Base-by-base conservation (phyloP, 2,329 filamentous ascomycete species). In the Ophioceras dolichostomum region DNA sequence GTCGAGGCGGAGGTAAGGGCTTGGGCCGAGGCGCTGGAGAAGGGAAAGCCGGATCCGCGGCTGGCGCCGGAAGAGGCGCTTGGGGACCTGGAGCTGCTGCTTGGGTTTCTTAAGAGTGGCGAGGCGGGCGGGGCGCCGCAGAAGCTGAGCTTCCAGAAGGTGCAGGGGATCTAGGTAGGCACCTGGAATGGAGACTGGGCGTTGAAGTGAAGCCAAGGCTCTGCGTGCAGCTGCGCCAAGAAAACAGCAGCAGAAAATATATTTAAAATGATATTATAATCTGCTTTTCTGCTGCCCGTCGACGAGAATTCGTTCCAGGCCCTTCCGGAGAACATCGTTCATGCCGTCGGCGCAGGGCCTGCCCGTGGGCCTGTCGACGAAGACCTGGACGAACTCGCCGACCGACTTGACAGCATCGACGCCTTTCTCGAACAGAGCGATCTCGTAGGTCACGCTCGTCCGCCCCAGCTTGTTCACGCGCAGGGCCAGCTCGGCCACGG, bases 381-480 rank as follows among this genome's bases (percentile, higher is more conserved):
- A 94, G 10, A 94, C 85, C 54, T 94, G 88, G 12, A 86, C 71
- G 52, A 91, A 87, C 48, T 83, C 81, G 2, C 87, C 87, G 1
- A 94, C 86, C 10, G 86, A 85, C 53, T 82, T 85, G 9, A 91
- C 84, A 16, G 71, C 64, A 2, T 84, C 76, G 3, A 78, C 62
- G 0, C 80, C 84, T 41, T 73, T 68, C 53, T 85, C 79, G 50
- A 95, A 96, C 1, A 96, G 68, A 0, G 78, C 91, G 41, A 94
- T 75, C 54, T 96, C 89, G 52, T 94, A 96, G 10, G 77, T 83
- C 8, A 94, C 87, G 50, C 86, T 94, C 19, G 83, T 86, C 47
- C 76, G 83, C 4, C 88, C 87, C 7, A 96, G 68, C 57, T 81
- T 88, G 47, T 81, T 83, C 26, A 94, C 86, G 10, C 87, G 72